Conservation (phyloP, 2,329 filamentous ascomycete species). For the Colletotrichum sp. region DNA sequence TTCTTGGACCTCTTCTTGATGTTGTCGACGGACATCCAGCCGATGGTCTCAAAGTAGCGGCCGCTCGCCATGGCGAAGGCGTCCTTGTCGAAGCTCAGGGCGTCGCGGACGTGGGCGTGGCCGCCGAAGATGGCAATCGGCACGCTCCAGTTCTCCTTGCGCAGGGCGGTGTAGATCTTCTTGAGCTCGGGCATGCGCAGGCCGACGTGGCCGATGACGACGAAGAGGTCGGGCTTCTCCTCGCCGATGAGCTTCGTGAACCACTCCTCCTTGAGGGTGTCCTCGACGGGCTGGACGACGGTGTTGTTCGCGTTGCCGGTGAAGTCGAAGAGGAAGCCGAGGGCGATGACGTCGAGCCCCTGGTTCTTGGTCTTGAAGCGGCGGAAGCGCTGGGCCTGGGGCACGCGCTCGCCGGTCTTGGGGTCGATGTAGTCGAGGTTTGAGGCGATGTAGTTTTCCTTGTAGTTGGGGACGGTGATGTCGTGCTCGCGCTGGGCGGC, state of each 20-base stretch:
- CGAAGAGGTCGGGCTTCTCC: slow-evolving; percentile 84
- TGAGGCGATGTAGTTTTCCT: slow-evolving; percentile 81
- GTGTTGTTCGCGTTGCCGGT: slow-evolving; percentile 91
- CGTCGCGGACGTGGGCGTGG: slow-evolving; percentile 88
- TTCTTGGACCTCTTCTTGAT: slow-evolving; percentile 39
- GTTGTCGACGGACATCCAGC: slow-evolving; percentile 87
- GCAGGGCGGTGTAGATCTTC: slow-evolving; percentile 78
- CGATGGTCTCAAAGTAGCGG: slow-evolving; percentile 93
- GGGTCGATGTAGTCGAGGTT: slow-evolving; percentile 89
- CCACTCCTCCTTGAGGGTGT: slow-evolving; percentile 85
- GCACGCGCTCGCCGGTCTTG: slow-evolving; percentile 70
- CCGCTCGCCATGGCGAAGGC: slow-evolving; percentile 85
- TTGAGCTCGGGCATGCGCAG: slow-evolving; percentile 82
- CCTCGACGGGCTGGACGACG: slow-evolving; percentile 77
- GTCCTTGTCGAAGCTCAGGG: slow-evolving; percentile 77
- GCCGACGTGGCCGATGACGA: slow-evolving; percentile 86
- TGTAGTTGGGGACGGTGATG: slow-evolving; percentile 83
- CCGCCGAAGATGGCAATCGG: slow-evolving; percentile 94
- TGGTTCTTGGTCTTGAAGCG: slow-evolving; percentile 93
- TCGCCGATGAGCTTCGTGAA: slow-evolving; percentile 86
- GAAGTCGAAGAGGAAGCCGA: slow-evolving; percentile 97
- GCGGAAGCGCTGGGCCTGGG: slow-evolving; percentile 81
- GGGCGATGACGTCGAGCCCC: slow-evolving; percentile 81
- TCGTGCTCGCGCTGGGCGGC: slow-evolving; percentile 80
- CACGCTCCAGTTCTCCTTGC: slow-evolving; percentile 76